Percentiles rank a stretch among this genome's conserved stretches.
phyloP scores from a whole-genome alignment of 2,329 filamentous ascomycete genomes.

The Fusarium bulbicola region DNA sequence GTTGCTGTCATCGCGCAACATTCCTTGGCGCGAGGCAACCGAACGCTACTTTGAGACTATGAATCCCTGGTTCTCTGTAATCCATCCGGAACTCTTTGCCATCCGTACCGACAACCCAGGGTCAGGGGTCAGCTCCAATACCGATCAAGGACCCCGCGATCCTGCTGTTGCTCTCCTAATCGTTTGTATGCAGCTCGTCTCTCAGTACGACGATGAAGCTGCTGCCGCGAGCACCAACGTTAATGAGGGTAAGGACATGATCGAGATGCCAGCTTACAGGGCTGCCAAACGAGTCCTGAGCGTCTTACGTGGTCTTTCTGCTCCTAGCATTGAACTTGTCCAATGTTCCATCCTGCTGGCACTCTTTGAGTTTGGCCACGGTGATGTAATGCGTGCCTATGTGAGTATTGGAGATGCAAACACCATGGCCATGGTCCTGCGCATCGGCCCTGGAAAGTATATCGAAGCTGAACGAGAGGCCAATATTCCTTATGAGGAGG shows the following conservation, averaged over 20 bases:
- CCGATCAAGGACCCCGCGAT: constrained; percentile 32
- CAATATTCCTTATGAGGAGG: constrained; percentile 45
- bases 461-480: constrained; percentile 44
- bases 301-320: constrained; percentile 47
- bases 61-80: constrained; percentile 53
- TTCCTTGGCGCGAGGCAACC: constrained; percentile 51
- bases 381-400: constrained; percentile 53
- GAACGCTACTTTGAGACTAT: constrained; percentile 52
- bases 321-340: constrained; percentile 51
- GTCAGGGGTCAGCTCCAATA: constrained; percentile 3
- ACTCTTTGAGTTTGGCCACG: constrained; percentile 57
- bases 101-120: constrained; percentile 37
- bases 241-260: constrained; percentile 50
- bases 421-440: constrained; percentile 48
- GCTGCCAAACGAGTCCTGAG: constrained; percentile 51
- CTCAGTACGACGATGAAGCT: constrained; percentile 50
- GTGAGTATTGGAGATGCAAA: constrained; percentile 53
- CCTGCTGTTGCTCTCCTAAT: constrained; percentile 51
- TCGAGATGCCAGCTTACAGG: constrained; percentile 51
- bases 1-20: constrained; percentile 47
- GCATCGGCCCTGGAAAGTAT: constrained; percentile 50
- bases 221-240: constrained; percentile 38
- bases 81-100: constrained; percentile 52
- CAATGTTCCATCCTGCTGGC: constrained; percentile 54
- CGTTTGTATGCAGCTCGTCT: constrained; percentile 55